Conservation (phyloP, 2,329 filamentous ascomycete species). For the Paecilomyces sp. region DNA sequence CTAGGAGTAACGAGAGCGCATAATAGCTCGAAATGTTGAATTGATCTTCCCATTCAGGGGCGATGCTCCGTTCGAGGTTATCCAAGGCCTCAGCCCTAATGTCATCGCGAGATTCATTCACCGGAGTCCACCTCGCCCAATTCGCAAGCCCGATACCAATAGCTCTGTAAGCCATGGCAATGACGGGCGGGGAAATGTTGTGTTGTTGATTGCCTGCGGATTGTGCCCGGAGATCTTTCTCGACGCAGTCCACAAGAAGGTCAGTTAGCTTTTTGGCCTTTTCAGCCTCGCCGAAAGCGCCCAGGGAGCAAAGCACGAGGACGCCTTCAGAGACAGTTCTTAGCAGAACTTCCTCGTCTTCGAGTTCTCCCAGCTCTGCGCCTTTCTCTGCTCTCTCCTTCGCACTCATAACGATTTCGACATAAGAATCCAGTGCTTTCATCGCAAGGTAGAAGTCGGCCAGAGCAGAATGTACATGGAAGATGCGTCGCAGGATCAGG, state of each 20-base stretch:
- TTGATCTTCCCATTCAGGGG: slow-evolving; percentile 57
- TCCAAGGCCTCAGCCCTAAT: slow-evolving; percentile 72
- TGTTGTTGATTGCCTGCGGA: slow-evolving; percentile 9
- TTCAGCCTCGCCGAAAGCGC: slow-evolving; percentile 65
- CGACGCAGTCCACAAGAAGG: slow-evolving; percentile 68
- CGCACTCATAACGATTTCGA: slow-evolving; percentile 77
- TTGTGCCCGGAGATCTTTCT: slow-evolving; percentile 44
- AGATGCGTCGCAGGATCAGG: slow-evolving; percentile 74
- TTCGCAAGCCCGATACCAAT: slow-evolving; percentile 80
- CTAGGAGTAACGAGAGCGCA: slow-evolving; percentile 73
- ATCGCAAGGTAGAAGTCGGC: slow-evolving; percentile 90
- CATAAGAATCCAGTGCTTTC: slow-evolving; percentile 84
- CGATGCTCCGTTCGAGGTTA: slow-evolving; percentile 66
- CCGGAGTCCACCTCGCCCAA: slow-evolving; percentile 76
- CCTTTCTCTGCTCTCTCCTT: slow-evolving; percentile 76
- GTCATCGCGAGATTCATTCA: slow-evolving; percentile 62
- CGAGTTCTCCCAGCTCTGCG: slow-evolving; percentile 58
- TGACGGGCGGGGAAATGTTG: slow-evolving; percentile 50
- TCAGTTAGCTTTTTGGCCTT: slow-evolving; percentile 66
- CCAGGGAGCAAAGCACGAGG: slow-evolving; percentile 73
- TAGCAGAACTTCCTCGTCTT: slow-evolving; percentile 69
- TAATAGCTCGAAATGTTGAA: slow-evolving; percentile 72
- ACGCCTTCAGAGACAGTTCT: slow-evolving; percentile 75
- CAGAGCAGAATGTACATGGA: slow-evolving; percentile 76
- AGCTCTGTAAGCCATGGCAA: slow-evolving; percentile 71